Conservation (phyloP, 176 grass and related monocot genomes). For the Saccharum spontaneum region DNA sequence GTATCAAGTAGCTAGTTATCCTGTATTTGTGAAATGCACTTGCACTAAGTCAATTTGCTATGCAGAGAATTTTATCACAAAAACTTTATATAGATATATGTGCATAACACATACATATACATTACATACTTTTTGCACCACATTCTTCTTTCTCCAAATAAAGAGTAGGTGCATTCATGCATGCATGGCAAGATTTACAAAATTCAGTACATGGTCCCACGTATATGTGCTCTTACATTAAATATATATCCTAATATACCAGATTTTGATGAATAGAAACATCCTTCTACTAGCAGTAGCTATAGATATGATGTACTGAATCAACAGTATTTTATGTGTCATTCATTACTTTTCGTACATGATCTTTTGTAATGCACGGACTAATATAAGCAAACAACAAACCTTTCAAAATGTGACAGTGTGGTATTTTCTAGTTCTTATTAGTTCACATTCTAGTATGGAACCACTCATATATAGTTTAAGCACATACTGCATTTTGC, state of each 20-base stretch:
- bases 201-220: not conserved
- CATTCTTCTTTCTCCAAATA: not conserved
- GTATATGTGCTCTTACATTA: not conserved
- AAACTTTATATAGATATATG: not conserved
- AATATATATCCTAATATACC: not conserved
- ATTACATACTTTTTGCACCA: too few relatives aligned
- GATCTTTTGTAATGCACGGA: not conserved
- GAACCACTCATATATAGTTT: not conserved
- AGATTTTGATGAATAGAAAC: not conserved
- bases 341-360: not conserved
- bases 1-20: not conserved
- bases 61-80: too few relatives aligned
- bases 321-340: constrained; percentile 10
- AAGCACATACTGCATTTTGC: not conserved
- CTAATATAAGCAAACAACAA: not conserved
- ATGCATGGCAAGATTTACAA: not conserved
- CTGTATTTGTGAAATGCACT: not conserved
- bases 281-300: not conserved
- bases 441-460: not conserved
- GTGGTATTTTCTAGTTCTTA: not conserved
- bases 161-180: too few relatives aligned
- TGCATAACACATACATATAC: not conserved
- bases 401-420: not conserved
- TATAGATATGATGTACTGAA: not conserved
- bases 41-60: too few relatives aligned